Base-by-base conservation (phyloP, 495 filamentous ascomycete genomes). In the Trichoderma parareesei region DNA sequence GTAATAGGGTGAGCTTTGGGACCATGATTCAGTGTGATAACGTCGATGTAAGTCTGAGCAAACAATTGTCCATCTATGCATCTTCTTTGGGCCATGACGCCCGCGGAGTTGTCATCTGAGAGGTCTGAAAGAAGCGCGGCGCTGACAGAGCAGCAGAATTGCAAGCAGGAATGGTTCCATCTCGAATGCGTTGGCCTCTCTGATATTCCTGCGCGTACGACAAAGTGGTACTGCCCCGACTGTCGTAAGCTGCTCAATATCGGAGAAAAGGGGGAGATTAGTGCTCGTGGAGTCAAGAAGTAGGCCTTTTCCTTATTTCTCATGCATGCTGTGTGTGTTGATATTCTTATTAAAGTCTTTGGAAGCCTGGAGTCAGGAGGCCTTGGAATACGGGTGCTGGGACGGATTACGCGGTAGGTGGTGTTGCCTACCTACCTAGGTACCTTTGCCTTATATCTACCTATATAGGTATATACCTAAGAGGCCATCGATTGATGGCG, bases 11-110 rank as follows among this genome's bases (percentile, higher is more conserved):
- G 49, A 96, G 91, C 71, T 96, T 87, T 72, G 94, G 94, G 61
- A 88, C 85, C 37, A 98, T 98, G 94, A 93, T 98, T 71, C 87
- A 87, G 69, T 98, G 94, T 70, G 94, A 98, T 70, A 96, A 95
- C 71, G 77, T 79, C 64, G 87, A 95, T 80, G 93, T 96, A 81
- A 85, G 91, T 82, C 67, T 66, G 27, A 27, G 6, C 7, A 57
- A 0, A 3, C 46, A 18, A 27, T 20, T 8, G n/a, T 18, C 46
- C n/a, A n/a, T n/a, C 16, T 10, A 44, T 44, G 42, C 42, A 16
- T 11, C n/a, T 11, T 46, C 43, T n/a, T 8, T 49, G n/a, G 44
- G 46, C n/a, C 3, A 49, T 6, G 16, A 18, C 65, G 43, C 66
- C 33, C 41, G 38, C 33, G 48, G 67, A 49, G 16, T 18, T 49